Percentiles rank a stretch among this genome's conserved stretches.
Evolutionary conservation across 345 rosid species (phyloP).

Genomic region (Brassica carinata): DNA sequence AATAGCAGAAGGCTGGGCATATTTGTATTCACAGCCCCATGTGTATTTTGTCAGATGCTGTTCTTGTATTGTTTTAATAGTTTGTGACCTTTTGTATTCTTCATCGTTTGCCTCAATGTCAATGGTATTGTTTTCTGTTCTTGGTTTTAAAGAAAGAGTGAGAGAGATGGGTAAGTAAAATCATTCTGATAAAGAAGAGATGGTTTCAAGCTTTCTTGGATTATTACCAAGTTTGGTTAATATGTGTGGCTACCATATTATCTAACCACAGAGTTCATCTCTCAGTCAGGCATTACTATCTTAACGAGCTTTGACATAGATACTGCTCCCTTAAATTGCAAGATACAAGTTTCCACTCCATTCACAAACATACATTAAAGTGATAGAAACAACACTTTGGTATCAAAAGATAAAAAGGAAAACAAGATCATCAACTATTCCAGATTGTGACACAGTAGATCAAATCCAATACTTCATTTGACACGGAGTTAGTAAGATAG

Average conservation of each 20-base stretch:
- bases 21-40: conserved; percentile 36
- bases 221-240: no score
- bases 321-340: no score
- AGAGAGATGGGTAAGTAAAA: background rate
- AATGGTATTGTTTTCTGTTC: conserved; percentile 13
- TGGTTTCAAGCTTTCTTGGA: no score
- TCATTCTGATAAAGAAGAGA: no score
- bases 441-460: background rate
- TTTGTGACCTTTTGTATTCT: conserved; percentile 35
- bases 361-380: background rate
- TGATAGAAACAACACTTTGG: background rate
- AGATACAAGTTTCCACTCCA: conserved; percentile 22
- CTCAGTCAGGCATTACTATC: no score
- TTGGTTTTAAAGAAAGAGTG: background rate
- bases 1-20: conserved; percentile 33
- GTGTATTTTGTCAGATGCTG: conserved; percentile 36
- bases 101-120: conserved; percentile 20
- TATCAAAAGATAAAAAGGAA: background rate
- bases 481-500: background rate
- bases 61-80: conserved; percentile 37
- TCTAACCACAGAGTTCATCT: no score
- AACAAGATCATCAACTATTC: conserved; percentile 8
- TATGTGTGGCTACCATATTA: no score
- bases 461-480: background rate
- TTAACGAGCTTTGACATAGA: no score